Conservation (phyloP, 306 rosid species). For the Prunus mongolica region DNA sequence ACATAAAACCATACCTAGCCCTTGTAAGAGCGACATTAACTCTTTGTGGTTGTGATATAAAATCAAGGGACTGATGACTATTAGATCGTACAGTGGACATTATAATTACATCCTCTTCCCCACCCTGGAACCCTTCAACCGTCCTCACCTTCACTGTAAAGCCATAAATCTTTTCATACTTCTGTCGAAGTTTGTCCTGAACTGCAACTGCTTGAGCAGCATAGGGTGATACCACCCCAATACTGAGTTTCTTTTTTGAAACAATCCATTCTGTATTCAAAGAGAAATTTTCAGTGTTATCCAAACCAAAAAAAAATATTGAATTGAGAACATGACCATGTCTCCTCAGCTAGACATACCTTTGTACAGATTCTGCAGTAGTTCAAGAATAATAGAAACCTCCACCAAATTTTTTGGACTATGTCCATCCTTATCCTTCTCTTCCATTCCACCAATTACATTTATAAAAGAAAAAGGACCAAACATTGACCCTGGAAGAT, state of each 20-base stretch:
- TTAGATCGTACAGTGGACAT: slow-evolving; percentile 69
- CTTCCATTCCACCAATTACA: slow-evolving; percentile 62
- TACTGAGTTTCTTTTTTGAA: slow-evolving; percentile 30
- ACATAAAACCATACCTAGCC: slow-evolving; percentile 52
- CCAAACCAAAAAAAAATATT: neutral
- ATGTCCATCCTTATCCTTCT: slow-evolving; percentile 57
- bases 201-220: slow-evolving; percentile 70
- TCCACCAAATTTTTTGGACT: slow-evolving; percentile 69
- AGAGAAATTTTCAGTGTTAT: neutral
- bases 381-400: slow-evolving; percentile 48
- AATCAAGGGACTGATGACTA: slow-evolving; percentile 32
- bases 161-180: slow-evolving; percentile 37
- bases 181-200: slow-evolving; percentile 41
- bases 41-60: slow-evolving; percentile 53
- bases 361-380: slow-evolving; percentile 46
- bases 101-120: slow-evolving; percentile 68
- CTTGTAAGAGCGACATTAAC: slow-evolving; percentile 82
- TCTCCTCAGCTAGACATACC: slow-evolving; percentile 32
- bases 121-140: slow-evolving; percentile 82
- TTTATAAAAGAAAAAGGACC: slow-evolving; percentile 79
- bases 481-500: slow-evolving; percentile 58
- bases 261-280: slow-evolving; percentile 44
- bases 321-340: neutral
- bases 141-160: slow-evolving; percentile 66
- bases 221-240: slow-evolving; percentile 80